Evolutionary conservation across 2,329 filamentous ascomycete species (phyloP), one percentile per base, ranked within the genome.

Genomic region (Pseudogymnoascus sp.): DNA sequence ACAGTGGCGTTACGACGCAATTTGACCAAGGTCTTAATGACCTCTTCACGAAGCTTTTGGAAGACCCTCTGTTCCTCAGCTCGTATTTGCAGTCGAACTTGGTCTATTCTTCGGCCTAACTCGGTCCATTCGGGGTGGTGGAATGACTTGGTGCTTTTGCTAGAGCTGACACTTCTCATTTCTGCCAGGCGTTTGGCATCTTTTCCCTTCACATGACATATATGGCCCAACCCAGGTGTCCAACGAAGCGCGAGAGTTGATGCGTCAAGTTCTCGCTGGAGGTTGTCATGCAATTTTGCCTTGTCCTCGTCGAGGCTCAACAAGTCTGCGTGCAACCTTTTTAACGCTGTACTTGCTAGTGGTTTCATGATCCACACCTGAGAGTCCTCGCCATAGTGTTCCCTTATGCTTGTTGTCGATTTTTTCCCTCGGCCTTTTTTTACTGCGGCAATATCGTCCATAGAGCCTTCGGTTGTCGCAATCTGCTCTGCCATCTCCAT

Each of bases 1-100:
- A 96, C 88, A n/a, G 85, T 82, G 9, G 93, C 92, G 73, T 97
- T 97, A 62, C 89, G 88, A 5, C 94, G 87, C 11, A 99, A 83
- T 69, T 88, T 90, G 65, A 97, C 85, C 2, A 99, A 82, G 68
- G 92, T 93, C 54, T 83, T 76, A 3, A 97, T 85, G 0, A 97
- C 92, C 59, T 84, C 79, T 64, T 86, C 83, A 31, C 93, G 88
- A 7, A 99, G 79, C 4, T 81, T 76, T 62, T 84, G 79, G 67
- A 97, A 91, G 6, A 99, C 87, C 47, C 83, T 81, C 68, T 91
- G 84, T 75, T 99, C 94, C 73, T 97, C 94, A 62, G 82, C 80
- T 37, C 90, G 85, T 69, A 99, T 95, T 41, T 87, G 86, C 58
- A 87, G 77, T 63, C 88, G 90, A 5, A 84, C 80, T 68, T 90